Base-by-base conservation (phyloP, 805 yeast species). In the Nakazawaea peltata region DNA sequence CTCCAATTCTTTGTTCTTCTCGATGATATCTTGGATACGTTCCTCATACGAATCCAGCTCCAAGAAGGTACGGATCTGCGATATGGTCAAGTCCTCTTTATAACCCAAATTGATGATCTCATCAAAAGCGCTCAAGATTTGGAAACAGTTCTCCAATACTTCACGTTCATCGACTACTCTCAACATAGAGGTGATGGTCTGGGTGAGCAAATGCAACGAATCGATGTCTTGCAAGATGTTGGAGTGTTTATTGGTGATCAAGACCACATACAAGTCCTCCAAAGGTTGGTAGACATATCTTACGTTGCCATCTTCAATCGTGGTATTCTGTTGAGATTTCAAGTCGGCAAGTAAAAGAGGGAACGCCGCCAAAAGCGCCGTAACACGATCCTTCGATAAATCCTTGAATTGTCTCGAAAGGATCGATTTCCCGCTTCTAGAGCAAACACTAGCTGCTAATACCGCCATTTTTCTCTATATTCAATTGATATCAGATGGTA, bases 31-130 rank as follows among this genome's bases (percentile, higher is more conserved):
- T 67, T 92, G 97, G 53, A 94, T 90, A 67, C 85, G 90, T 63
- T 92, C 99, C 62, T 92, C 98, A 57, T 92, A 97, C 27, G 95
- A 83, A 61, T 92, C 97, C 97, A 92, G 90, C 54, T 86, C 90
- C 64, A 92, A 67, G 61, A 84, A 90, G 10, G 94, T 84, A 56
- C 74, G 77, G 44, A 92, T 82, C 63, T 92, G 97, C 41, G 77
- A 57, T 44, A 81, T 56, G 1, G 92, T 75, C 45, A 90, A 64
- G 58, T 86, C 82, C 57, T 92, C 99, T 45, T 84, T 77, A 65
- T 81, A 86, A 13, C 98, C 98, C 61, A 85, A 67, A 35, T 77
- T 77, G 47, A 92, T 77, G 37, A 92, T 83, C 61, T 92, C 98
- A 57, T 92, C 98, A 51, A 92, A 90, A 3, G 97, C 94, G 52